Evolutionary conservation across 2,329 filamentous ascomycete species (phyloP).

Genomic region (Trichophyton equinum): DNA sequence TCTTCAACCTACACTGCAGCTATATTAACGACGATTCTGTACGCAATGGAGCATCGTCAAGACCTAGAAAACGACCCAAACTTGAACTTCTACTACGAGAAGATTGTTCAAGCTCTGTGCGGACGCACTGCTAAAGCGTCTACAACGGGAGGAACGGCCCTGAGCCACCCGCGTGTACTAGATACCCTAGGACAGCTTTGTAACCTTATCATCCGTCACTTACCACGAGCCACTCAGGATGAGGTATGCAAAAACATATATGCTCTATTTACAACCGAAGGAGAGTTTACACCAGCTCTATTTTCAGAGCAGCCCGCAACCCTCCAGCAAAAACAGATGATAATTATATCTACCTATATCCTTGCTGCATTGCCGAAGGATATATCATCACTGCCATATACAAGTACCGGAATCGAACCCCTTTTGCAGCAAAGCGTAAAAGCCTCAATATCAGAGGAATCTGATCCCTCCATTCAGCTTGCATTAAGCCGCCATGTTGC

Average conservation of each 20-base stretch:
- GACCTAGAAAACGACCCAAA: slow-evolving; percentile 31
- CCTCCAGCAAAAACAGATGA: slow-evolving; percentile 31
- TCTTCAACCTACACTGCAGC: slow-evolving; percentile 45
- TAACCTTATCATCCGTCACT: slow-evolving; percentile 46
- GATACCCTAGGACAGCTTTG: slow-evolving; percentile 50
- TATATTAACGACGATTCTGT: slow-evolving; percentile 49
- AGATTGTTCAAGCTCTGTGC: slow-evolving; percentile 37
- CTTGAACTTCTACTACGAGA: slow-evolving; percentile 37
- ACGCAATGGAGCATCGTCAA: slow-evolving; percentile 44
- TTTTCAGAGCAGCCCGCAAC: slow-evolving; percentile 21
- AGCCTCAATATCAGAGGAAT: slow-evolving; percentile 22
- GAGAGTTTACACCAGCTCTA: slow-evolving; percentile 25
- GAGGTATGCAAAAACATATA: slow-evolving; percentile 43
- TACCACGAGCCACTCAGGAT: slow-evolving; percentile 41
- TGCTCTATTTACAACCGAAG: slow-evolving; percentile 36
- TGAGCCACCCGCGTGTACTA: slow-evolving; percentile 42
- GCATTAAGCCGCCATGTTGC: slow-evolving; percentile 33
- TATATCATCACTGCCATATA: slow-evolving; percentile 21
- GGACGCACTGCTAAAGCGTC: slow-evolving; percentile 28
- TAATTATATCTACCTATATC: slow-evolving; percentile 46
- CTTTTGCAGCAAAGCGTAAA: slow-evolving; percentile 27
- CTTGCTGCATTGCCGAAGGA: slow-evolving; percentile 40
- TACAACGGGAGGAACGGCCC: slow-evolving; percentile 23
- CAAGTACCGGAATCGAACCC: slow-evolving; percentile 20
- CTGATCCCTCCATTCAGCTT: slow-evolving; percentile 27